A percentile compares a stretch with the other conserved stretches of the same genome.
Conservation (phyloP, 2,329 filamentous ascomycete genomes). For the Penicillium paneum region DNA sequence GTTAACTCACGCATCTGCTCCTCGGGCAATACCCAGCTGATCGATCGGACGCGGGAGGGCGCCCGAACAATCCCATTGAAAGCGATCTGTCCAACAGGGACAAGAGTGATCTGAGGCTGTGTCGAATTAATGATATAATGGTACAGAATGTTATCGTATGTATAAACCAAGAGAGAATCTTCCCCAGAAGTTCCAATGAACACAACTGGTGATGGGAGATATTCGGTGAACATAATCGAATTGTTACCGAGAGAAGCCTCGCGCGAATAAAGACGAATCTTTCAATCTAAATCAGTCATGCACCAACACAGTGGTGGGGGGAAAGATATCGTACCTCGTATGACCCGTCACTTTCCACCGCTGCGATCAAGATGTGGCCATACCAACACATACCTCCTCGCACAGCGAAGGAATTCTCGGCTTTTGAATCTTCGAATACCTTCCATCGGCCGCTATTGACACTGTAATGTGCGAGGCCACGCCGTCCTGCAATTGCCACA, state of each 20-base stretch:
- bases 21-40: conserved; percentile 95
- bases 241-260: conserved; percentile 73
- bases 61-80: conserved; percentile 95
- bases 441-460: conserved; percentile 94
- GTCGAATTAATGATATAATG: conserved; percentile 83
- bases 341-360: conserved; percentile 78
- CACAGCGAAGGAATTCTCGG: conserved; percentile 88
- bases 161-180: conserved; percentile 94
- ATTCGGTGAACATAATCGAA: conserved; percentile 71
- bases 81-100: conserved; percentile 96
- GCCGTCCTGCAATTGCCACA: conserved; percentile 88
- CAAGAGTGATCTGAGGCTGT: conserved; percentile 67
- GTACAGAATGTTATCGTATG: conserved; percentile 91
- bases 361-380: conserved; percentile 88
- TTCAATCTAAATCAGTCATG: conserved; percentile 19
- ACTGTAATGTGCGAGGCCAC: conserved; percentile 93
- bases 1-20: conserved; percentile 66
- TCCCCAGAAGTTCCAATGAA: conserved; percentile 84
- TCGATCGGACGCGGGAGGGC: conserved; percentile 82
- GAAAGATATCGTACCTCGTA: conserved; percentile 58
- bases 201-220: conserved; percentile 80
- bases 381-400: conserved; percentile 98
- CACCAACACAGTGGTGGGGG: not conserved
- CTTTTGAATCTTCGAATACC: conserved; percentile 74
- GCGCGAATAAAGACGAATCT: conserved; percentile 86